Evolutionary conservation across 306 rosid genomes (phyloP).

Genomic region (Cercis canadensis): DNA sequence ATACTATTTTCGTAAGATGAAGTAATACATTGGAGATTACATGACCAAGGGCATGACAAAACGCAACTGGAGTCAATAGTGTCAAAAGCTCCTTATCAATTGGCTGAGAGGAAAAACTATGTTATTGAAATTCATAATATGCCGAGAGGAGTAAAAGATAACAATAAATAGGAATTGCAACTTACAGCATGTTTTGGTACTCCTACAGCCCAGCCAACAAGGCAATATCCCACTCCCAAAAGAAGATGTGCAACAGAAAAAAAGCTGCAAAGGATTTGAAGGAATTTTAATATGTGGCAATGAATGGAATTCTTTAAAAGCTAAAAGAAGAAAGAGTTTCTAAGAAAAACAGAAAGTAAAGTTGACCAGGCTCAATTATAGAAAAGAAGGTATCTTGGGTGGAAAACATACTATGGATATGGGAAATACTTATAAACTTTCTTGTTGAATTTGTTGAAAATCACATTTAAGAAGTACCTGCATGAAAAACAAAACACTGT

Average conservation of each 20-base stretch:
- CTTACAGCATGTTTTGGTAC: conserved; percentile 74
- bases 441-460: conserved; percentile 83
- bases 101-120: conserved; percentile 45
- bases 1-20: too few relatives aligned
- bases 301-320: neutral
- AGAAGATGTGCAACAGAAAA: conserved; percentile 75
- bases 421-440: conserved; percentile 81
- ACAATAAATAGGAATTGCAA: conserved; percentile 9
- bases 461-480: conserved; percentile 82
- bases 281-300: neutral
- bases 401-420: conserved; percentile 68
- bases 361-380: too few relatives aligned
- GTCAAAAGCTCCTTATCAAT: conserved; percentile 64
- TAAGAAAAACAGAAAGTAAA: too few relatives aligned
- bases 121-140: conserved; percentile 21
- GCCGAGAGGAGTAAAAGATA: neutral
- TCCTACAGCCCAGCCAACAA: conserved; percentile 67
- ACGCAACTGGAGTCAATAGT: conserved; percentile 66
- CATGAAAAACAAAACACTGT: conserved; percentile 23
- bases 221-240: conserved; percentile 76
- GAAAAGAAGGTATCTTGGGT: neutral
- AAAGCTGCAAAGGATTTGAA: conserved; percentile 55
- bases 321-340: neutral
- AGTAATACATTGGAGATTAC: conserved; percentile 82
- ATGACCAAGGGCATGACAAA: conserved; percentile 85